A percentile compares a stretch with the other conserved stretches of the same genome.
These are phyloP conservation scores for Filobasidium floriforme DNA, from an alignment of 768 basidiomycete species.

Conservation along the genomic window DNA sequence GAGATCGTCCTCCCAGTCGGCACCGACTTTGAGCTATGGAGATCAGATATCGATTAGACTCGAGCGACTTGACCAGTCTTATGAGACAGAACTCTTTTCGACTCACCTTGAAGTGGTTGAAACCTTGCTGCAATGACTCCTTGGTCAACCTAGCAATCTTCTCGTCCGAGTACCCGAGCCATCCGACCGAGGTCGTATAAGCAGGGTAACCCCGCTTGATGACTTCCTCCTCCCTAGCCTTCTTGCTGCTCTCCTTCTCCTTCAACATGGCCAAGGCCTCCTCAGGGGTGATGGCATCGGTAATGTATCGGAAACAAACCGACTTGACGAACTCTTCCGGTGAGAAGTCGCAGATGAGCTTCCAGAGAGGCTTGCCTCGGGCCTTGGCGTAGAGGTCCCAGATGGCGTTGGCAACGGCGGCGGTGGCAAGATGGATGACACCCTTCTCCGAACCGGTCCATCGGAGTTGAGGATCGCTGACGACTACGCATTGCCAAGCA, in stretches of 20 bases:
- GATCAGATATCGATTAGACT: not conserved
- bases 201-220: constrained; percentile 72
- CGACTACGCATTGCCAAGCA: constrained; percentile 48
- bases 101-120: constrained; percentile 82
- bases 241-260: constrained; percentile 66
- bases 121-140: constrained; percentile 75
- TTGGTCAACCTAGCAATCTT: constrained; percentile 78
- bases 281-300: constrained; percentile 83
- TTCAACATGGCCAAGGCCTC: constrained; percentile 79
- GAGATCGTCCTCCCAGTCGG: constrained; percentile 69
- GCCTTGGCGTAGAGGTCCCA: constrained; percentile 64
- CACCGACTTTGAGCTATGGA: constrained; percentile 79
- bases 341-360: constrained; percentile 82
- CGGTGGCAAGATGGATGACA: constrained; percentile 82
- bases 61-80: no score
- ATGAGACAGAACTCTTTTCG: no score
- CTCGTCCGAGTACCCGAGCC: constrained; percentile 82
- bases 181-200: constrained; percentile 86
- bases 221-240: constrained; percentile 68
- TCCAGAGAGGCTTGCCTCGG: constrained; percentile 84
- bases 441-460: constrained; percentile 97
- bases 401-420: constrained; percentile 80
- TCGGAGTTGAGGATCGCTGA: constrained; percentile 79
- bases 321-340: constrained; percentile 58
- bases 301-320: constrained; percentile 78